phyloP scores from a whole-genome alignment of 495 filamentous ascomycete species.

The Neurospora discreta region DNA sequence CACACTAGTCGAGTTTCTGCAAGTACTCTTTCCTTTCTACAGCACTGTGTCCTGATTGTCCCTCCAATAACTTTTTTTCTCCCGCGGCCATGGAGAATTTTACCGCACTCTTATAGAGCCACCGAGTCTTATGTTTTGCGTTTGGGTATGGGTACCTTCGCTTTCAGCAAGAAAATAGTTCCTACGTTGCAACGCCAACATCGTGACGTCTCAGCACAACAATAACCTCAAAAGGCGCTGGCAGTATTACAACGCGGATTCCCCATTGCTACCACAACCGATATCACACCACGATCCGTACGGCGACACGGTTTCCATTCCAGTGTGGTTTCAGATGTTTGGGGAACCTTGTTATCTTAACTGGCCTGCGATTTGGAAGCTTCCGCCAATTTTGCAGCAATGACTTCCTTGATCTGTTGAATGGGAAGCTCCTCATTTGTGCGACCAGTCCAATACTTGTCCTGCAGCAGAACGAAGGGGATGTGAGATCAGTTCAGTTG shows the following conservation, averaged over 20 bases:
- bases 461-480: slow-evolving; percentile 9
- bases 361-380: slow-evolving; percentile 6
- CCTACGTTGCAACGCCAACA: not conserved
- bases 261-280: not conserved
- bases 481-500: not conserved
- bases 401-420: slow-evolving; percentile 38
- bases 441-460: slow-evolving; percentile 50
- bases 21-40: not conserved
- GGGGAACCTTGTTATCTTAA: not conserved
- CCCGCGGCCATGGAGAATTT: not conserved
- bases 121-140: not conserved
- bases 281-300: not conserved
- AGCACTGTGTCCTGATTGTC: not conserved
- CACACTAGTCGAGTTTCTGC: not conserved
- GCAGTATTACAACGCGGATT: not conserved
- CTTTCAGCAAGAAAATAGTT: not conserved
- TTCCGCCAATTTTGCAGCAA: slow-evolving; percentile 28
- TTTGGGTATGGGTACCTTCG: not conserved
- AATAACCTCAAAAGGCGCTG: no score
- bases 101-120: not conserved
- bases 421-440: slow-evolving; percentile 44
- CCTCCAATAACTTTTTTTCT: not conserved
- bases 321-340: not conserved
- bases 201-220: not conserved
- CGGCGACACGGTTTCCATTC: not conserved